Conservation (phyloP, 2,329 filamentous ascomycete genomes). For the Trichoderma sp. region DNA sequence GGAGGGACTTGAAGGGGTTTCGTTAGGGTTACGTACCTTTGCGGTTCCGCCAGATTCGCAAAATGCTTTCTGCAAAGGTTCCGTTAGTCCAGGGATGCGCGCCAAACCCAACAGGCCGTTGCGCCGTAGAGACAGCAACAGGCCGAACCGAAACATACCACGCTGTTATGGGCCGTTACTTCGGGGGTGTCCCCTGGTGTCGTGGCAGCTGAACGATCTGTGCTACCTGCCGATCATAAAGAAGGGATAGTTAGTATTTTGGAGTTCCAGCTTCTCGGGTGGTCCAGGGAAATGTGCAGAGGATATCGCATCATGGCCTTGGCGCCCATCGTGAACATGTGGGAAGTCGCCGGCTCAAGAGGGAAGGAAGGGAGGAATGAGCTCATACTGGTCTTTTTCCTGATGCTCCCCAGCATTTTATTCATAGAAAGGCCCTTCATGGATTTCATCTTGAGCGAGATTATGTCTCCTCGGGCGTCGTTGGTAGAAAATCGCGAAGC, state of each 20-base stretch:
- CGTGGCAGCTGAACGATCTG: slow-evolving; percentile 26
- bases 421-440: slow-evolving; percentile 58
- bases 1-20: neutral
- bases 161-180: slow-evolving; percentile 63
- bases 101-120: neutral
- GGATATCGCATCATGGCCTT: neutral
- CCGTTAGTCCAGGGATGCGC: slow-evolving; percentile 26
- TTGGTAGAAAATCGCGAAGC: neutral
- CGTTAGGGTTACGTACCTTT: slow-evolving; percentile 44
- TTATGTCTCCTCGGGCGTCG: neutral
- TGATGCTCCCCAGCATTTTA: slow-evolving; percentile 59
- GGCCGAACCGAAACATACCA: slow-evolving; percentile 54
- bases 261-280: neutral
- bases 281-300: neutral
- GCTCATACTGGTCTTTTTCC: slow-evolving; percentile 44
- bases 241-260: neutral
- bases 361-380: neutral
- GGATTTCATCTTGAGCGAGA: slow-evolving; percentile 39
- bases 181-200: slow-evolving; percentile 63
- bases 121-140: neutral
- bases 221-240: neutral
- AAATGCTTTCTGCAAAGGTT: slow-evolving; percentile 66
- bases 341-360: neutral
- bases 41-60: slow-evolving; percentile 71
- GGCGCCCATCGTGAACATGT: neutral